These are phyloP conservation scores for Syzygium jambos DNA, from an alignment of 345 rosid species.

Conservation along the genomic window DNA sequence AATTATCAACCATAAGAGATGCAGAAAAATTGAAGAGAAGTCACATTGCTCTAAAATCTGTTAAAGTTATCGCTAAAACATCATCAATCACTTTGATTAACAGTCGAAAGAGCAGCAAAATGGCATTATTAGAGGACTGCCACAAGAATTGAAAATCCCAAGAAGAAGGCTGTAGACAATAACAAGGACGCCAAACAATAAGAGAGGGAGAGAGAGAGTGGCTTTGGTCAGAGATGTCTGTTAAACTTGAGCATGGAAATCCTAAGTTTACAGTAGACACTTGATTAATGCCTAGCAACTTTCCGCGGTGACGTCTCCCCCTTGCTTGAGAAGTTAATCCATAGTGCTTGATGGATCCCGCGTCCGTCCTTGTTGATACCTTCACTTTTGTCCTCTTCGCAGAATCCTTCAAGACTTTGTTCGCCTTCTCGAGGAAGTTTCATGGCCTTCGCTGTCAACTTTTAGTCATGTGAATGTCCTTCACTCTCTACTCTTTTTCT, in stretches of 20 bases:
- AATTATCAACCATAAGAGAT: not conserved
- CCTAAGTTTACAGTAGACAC: not conserved
- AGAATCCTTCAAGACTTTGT: not conserved
- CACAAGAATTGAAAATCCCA: not conserved
- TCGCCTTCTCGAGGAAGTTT: not conserved
- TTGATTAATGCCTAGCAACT: not conserved
- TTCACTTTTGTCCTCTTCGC: not conserved
- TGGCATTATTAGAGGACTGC: not conserved
- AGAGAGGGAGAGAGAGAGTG: not conserved
- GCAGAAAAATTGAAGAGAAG: not conserved
- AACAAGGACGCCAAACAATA: not conserved
- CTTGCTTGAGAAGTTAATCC: not conserved
- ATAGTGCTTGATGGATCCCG: not conserved
- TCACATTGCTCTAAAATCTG: not conserved
- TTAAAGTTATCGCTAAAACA: not conserved
- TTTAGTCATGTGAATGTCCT: not conserved
- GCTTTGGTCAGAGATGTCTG: not conserved
- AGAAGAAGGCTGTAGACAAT: not conserved
- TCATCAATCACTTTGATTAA: not conserved
- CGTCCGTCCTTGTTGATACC: not conserved
- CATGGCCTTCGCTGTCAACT: not conserved
- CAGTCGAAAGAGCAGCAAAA: not conserved
- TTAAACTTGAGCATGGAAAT: not conserved
- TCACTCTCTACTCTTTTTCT: not conserved
- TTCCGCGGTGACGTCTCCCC: not conserved